Base-by-base conservation (phyloP, 129 eudicot genomes). In the Oenanthe sinensis region DNA sequence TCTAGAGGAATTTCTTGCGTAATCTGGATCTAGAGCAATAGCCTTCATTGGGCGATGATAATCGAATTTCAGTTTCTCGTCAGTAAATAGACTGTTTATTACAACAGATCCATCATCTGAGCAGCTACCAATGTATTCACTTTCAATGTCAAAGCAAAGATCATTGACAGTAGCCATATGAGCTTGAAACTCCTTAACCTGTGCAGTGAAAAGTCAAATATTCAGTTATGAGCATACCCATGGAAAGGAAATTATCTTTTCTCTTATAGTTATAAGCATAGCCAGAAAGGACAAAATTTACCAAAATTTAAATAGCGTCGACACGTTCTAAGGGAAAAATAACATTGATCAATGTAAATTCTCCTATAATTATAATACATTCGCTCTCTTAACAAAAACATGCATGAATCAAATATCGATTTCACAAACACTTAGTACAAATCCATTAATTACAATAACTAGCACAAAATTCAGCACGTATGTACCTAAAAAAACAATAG, bases 41-140 rank as follows among this genome's bases (percentile, higher is more conserved):
- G 96, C 89, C 79, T 95, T 95, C 96, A 95, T 91, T 20, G 98
- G 98, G 58, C 98, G 97, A 78, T 91, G 98, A 87, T 95, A 95
- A 79, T 91, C 98, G 83, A 95, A 92, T 79, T 86, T 90, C 81
- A 86, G 79, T 86, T 79, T 95, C 84, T 91, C 97, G 19, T 95
- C 98, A 63, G 96, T 90, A 82, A 95, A 95, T 62, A 95, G 94
- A 79, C 98, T 85, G 80, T 83, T 91, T 28, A 95, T 92, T 13
- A 92, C 97, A 79, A 95, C 94, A 77, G 97, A 87, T 33, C 98
- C 98, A 85, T 95, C 98, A 83, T 95, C 98, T 74, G 98, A 95
- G 84, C 98, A 95, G 87, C 98, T 95, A 76, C 94, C 98, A 79
- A 95, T 71, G 83, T 81, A 91, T 87, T 95, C 98, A 75, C 97